phyloP scores from a whole-genome alignment of 192 early-diverging fungal species.

The Entrophospora sp. region DNA sequence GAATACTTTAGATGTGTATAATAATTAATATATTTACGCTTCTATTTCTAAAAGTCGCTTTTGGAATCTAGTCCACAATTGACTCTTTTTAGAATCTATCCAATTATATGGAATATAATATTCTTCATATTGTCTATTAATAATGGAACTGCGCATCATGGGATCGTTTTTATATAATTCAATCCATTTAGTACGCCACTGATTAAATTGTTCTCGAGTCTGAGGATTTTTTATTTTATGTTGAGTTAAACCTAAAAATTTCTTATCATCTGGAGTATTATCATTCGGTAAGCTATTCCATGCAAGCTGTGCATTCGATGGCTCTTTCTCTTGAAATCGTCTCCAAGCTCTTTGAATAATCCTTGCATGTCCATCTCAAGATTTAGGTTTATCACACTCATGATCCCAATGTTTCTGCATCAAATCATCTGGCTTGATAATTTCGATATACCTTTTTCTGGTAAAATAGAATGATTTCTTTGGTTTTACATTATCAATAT shows the following conservation, averaged over 20 bases:
- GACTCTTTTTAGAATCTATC: neutral
- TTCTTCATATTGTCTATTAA: neutral
- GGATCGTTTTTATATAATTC: neutral
- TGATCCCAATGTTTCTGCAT: conserved; percentile 8
- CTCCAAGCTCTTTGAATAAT: conserved; percentile 15
- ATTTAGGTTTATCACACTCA: conserved; percentile 7
- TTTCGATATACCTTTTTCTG: conserved; percentile 7
- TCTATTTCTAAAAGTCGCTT: neutral
- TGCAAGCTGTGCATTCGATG: neutral
- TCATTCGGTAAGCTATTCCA: neutral
- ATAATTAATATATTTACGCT: neutral
- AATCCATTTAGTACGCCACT: neutral
- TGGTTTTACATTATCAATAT: conserved; percentile 10
- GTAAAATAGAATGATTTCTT: conserved; percentile 13
- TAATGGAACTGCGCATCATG: neutral
- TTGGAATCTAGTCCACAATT: neutral
- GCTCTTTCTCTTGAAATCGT: neutral
- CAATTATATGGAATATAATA: neutral
- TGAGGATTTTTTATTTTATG: neutral
- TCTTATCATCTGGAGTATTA: conserved; percentile 1
- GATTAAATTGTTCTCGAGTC: neutral
- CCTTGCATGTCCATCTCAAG: conserved; percentile 4
- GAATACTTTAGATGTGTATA: too few relatives aligned
- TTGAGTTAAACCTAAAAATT: conserved; percentile 7
- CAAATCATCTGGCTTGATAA: neutral